Conservation (phyloP, 179 eudicot species). For the Pouteria campechiana region DNA sequence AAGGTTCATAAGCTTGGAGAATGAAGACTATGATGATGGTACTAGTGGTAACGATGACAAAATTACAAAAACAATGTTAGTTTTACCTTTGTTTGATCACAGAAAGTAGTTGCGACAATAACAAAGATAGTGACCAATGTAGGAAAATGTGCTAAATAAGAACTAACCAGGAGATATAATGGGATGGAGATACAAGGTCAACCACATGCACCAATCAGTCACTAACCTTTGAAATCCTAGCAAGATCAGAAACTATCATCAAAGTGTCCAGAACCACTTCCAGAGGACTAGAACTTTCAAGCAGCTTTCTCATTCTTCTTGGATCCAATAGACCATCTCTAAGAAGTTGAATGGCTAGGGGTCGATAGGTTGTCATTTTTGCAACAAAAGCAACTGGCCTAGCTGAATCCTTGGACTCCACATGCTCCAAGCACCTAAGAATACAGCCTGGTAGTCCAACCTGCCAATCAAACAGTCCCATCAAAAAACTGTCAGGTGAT, state of each 20-base stretch:
- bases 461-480: constrained; percentile 27
- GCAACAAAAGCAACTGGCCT: constrained; percentile 88
- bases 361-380: constrained; percentile 58
- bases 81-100: no score
- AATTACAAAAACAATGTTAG: no score
- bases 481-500: background rate
- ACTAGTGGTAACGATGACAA: no score
- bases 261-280: constrained; percentile 78
- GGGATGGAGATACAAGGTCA: no score
- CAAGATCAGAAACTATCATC: constrained; percentile 86
- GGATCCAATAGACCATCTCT: constrained; percentile 75
- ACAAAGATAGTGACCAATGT: no score
- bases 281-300: constrained; percentile 57
- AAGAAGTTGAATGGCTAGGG: constrained; percentile 66
- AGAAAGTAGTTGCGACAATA: no score
- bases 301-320: constrained; percentile 56
- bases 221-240: constrained; percentile 94
- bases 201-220: no score
- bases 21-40: no score
- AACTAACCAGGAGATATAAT: no score
- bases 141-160: no score
- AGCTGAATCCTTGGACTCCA: constrained; percentile 68
- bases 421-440: constrained; percentile 65
- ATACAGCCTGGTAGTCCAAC: constrained; percentile 59
- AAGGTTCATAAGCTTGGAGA: no score